A percentile compares a stretch with the other conserved stretches of the same genome.
Evolutionary conservation across 805 yeast genomes (phyloP).

Genomic region (Komagataella kurtzmanii): DNA sequence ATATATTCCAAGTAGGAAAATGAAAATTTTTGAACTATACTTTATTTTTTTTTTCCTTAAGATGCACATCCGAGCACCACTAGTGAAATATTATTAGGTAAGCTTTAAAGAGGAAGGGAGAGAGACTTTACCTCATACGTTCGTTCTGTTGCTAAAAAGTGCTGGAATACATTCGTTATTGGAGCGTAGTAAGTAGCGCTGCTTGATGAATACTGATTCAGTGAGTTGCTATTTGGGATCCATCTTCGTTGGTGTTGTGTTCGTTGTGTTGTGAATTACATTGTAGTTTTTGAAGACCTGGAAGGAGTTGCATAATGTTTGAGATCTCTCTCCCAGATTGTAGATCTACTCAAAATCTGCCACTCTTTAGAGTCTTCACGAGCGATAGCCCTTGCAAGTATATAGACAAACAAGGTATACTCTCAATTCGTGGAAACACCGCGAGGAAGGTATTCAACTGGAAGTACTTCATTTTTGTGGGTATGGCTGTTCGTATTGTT

Average conservation of each 20-base stretch:
- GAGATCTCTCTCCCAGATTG: background rate
- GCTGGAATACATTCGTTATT: background rate
- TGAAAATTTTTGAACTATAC: background rate
- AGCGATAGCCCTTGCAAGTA: background rate
- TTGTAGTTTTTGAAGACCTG: background rate
- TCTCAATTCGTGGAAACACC: no score
- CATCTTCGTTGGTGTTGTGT: background rate
- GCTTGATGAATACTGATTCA: background rate
- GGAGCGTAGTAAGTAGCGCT: background rate
- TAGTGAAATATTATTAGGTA: background rate
- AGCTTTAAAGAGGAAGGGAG: background rate
- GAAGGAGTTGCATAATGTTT: background rate
- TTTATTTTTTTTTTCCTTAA: no score
- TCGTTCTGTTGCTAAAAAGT: no score
- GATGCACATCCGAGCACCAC: background rate
- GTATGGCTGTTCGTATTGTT: no score
- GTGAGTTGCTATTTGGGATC: background rate
- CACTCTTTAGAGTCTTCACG: background rate
- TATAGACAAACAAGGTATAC: background rate
- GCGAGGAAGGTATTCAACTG: no score
- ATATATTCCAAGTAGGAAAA: background rate
- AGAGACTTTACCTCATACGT: background rate
- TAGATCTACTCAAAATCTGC: background rate
- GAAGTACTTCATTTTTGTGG: no score
- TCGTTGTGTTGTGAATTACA: background rate